These are phyloP conservation scores for Fusarium continuum DNA, from an alignment of 2,329 filamentous ascomycete species.

Conservation along the genomic window DNA sequence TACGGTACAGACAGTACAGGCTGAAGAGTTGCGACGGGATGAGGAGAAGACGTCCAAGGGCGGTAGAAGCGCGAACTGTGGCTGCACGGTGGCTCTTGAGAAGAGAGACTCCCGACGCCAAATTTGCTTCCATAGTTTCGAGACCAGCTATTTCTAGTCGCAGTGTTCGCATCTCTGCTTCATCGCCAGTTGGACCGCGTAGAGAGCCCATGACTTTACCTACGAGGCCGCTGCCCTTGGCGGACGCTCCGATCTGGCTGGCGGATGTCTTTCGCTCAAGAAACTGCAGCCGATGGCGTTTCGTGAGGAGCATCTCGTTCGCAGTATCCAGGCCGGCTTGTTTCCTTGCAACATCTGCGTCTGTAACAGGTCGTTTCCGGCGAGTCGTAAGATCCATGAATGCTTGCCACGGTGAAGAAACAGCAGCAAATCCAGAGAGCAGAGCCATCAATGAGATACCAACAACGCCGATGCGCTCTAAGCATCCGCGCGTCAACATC, in stretches of 20 bases:
- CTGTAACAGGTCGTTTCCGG: conserved; percentile 68
- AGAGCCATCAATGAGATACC: conserved; percentile 88
- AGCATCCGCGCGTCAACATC: conserved; percentile 61
- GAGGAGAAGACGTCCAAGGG: conserved; percentile 70
- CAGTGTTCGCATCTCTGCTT: conserved; percentile 67
- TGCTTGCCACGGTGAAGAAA: conserved; percentile 86
- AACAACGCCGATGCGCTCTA: conserved; percentile 81
- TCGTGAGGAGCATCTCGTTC: conserved; percentile 79
- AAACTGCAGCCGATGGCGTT: conserved; percentile 75
- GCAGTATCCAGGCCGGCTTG: conserved; percentile 81
- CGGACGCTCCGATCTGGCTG: conserved; percentile 37
- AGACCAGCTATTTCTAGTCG: conserved; percentile 82
- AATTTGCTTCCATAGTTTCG: conserved; percentile 78
- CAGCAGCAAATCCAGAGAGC: conserved; percentile 88
- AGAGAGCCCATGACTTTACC: conserved; percentile 78
- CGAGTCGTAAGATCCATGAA: conserved; percentile 70
- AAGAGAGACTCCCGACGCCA: conserved; percentile 71
- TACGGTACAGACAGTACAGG: conserved; percentile 85
- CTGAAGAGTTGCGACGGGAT: conserved; percentile 75
- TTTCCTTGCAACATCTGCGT: conserved; percentile 79
- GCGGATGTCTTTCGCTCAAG: conserved; percentile 70
- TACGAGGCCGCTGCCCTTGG: conserved; percentile 65
- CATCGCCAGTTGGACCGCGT: conserved; percentile 69
- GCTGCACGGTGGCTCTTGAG: conserved; percentile 71
- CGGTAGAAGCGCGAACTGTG: conserved; percentile 73